A percentile compares a stretch with the other conserved stretches of the same genome.
phyloP scores from a whole-genome alignment of 176 grass and related monocot genomes.

The Bolboschoenus planiculmis region DNA sequence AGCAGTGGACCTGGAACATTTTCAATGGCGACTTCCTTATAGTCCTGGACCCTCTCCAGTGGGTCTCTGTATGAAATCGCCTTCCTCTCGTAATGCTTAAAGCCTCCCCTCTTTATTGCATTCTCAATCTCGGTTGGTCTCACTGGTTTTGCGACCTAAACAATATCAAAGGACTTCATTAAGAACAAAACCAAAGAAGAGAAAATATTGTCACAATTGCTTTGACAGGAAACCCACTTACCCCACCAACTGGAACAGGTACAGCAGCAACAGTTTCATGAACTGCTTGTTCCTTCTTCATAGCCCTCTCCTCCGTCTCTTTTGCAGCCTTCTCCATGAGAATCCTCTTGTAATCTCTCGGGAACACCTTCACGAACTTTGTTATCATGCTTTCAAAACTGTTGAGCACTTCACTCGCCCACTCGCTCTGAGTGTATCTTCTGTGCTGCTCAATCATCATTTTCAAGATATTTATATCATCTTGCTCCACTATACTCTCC shows the following conservation, averaged over 20 bases:
- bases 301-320: conserved; percentile 30
- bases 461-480: conserved; percentile 74
- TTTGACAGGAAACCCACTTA: conserved; percentile 4
- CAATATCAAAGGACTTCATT: conserved; percentile 4
- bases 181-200: conserved; percentile 16
- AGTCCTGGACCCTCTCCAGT: conserved; percentile 60
- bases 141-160: conserved; percentile 36
- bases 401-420: conserved; percentile 66
- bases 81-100: conserved; percentile 79
- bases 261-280: conserved; percentile 45
- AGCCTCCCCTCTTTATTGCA: conserved; percentile 75
- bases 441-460: conserved; percentile 99
- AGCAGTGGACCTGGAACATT: conserved; percentile 72
- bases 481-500: conserved; percentile 72
- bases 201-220: not conserved
- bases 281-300: conserved; percentile 31
- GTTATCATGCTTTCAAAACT: conserved; percentile 69
- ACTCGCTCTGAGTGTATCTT: conserved; percentile 51
- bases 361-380: conserved; percentile 91
- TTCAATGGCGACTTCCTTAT: conserved; percentile 87
- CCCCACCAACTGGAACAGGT: not conserved
- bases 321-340: conserved; percentile 57
- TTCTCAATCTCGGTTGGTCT: conserved; percentile 58
- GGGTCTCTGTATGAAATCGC: conserved; percentile 82
- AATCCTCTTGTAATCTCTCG: conserved; percentile 90